Evolutionary conservation across 2,329 filamentous ascomycete species (phyloP), one percentile per base, ranked within the genome.

Genomic region (Fusarium pininemorale): DNA sequence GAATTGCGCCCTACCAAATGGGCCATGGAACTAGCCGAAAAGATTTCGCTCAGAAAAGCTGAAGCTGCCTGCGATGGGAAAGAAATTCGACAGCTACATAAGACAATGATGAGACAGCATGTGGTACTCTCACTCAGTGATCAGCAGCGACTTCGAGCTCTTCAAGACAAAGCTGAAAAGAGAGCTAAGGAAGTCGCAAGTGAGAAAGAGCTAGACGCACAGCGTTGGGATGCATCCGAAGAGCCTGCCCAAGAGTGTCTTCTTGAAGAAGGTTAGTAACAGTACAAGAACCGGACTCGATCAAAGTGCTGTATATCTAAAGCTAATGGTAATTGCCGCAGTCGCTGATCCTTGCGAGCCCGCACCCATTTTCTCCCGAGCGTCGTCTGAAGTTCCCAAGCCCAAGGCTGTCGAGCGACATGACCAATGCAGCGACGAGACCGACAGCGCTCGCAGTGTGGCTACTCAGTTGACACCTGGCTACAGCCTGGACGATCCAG

Each of bases 361-460:
- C 39, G 39, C 9, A 6, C 39, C 39, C 22, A 6, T 10, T 15
- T 7, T 15, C 39, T 10, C 22, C 22, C 39, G 8, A n/a, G 8
- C 22, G 22, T 15, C 39, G 16, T 45, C 16, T 26, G 24, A 20
- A 26, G 7, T 5, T 26, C 15, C 15, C 14, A 6, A n/a, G 20
- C 10, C 11, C 28, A 0, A 32, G 47, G 3, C 10, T 32, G 10
- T 32, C 22, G 6, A 32, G 28, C 11, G 22, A 35, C 30, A 9
- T 2, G 3, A 7, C 8, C 15, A 35, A 1, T 7, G 32, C 32
- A 15, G 14, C 32, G 14, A 15, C 14, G 18, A 11, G 20, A 15
- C 20, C 6, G 3, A 16, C 20, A 28, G 20, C 5, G 4, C 22
- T 11, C 4, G 4, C 6, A 22, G 9, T 8, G 15, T 4, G 20